A percentile compares a stretch with the other conserved stretches of the same genome.
Evolutionary conservation across 768 basidiomycete genomes (phyloP).

Genomic region (Termitomyces sp.): DNA sequence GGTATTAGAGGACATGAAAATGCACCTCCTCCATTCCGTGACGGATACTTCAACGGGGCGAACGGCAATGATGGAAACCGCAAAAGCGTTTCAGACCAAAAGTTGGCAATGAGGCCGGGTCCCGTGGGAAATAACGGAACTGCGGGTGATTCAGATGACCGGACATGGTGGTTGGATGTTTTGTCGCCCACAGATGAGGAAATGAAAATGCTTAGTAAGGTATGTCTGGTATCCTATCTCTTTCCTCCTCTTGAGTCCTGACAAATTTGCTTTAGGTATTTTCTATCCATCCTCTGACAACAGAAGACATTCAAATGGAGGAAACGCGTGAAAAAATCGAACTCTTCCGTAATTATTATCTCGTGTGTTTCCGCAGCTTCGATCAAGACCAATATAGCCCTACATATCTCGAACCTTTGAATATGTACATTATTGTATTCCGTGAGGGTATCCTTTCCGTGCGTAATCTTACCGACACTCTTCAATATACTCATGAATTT

Average conservation of each 20-base stretch:
- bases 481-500: neutral
- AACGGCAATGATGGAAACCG: neutral
- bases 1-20: neutral
- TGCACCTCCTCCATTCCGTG: slow-evolving; percentile 9
- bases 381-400: slow-evolving; percentile 98
- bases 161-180: slow-evolving; percentile 98
- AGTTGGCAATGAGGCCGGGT: slow-evolving; percentile 11
- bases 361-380: slow-evolving; percentile 98
- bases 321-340: slow-evolving; percentile 99
- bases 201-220: slow-evolving; percentile 96
- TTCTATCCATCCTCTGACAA: slow-evolving; percentile 93
- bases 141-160: slow-evolving; percentile 49
- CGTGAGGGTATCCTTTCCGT: slow-evolving; percentile 94
- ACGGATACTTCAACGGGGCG: slow-evolving; percentile 1
- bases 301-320: slow-evolving; percentile 99
- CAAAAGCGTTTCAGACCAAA: slow-evolving; percentile 5
- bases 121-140: slow-evolving; percentile 3
- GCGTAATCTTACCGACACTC: slow-evolving; percentile 21
- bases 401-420: slow-evolving; percentile 94
- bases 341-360: slow-evolving; percentile 96
- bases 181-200: slow-evolving; percentile 94
- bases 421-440: slow-evolving; percentile 99
- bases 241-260: neutral
- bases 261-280: slow-evolving; percentile 60
- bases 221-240: slow-evolving; percentile 22